Evolutionary conservation across 208 protist genomes (phyloP).

Genomic region (Wallacemonas rigidus): DNA sequence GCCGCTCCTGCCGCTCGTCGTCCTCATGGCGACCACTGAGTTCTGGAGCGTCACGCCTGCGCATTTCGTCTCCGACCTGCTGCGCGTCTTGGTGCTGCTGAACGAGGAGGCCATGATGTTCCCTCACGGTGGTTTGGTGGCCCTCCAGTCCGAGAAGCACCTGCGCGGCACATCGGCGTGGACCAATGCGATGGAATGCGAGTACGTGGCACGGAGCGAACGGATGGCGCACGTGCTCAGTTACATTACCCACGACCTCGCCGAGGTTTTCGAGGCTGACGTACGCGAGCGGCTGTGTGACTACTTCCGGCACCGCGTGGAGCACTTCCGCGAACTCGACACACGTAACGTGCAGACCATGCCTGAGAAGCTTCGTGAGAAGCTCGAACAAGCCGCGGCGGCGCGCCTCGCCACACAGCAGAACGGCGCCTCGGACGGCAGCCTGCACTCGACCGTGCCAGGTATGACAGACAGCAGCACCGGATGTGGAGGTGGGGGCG

Average conservation of each 20-base stretch:
- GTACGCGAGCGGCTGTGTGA: slow-evolving; percentile 33
- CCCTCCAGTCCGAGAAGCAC: not conserved
- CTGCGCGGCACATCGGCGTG: slow-evolving; percentile 11
- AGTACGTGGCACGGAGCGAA: not conserved
- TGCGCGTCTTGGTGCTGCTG: slow-evolving; percentile 58
- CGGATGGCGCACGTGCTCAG: slow-evolving; percentile 10
- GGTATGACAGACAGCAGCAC: not conserved
- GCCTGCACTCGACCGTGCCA: not conserved
- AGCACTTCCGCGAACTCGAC: slow-evolving; percentile 40
- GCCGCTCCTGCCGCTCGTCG: slow-evolving; percentile 24
- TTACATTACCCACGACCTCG: slow-evolving; percentile 1
- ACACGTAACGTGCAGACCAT: slow-evolving; percentile 37
- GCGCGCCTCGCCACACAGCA: slow-evolving; percentile 9
- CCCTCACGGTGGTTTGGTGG: slow-evolving; percentile 2
- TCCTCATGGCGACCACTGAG: slow-evolving; percentile 40
- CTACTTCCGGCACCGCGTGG: slow-evolving; percentile 45
- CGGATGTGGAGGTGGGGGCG: not conserved
- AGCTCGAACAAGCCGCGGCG: slow-evolving; percentile 30
- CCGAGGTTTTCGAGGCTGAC: slow-evolving; percentile 10
- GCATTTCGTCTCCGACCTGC: slow-evolving; percentile 39
- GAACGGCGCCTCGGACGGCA: not conserved
- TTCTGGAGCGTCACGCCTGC: slow-evolving; percentile 54
- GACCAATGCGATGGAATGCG: slow-evolving; percentile 4
- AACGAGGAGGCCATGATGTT: slow-evolving; percentile 42
- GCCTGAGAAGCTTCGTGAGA: slow-evolving; percentile 29